phyloP scores from a whole-genome alignment of 106 monocot genomes.

The Apostasia shenzhenica region DNA sequence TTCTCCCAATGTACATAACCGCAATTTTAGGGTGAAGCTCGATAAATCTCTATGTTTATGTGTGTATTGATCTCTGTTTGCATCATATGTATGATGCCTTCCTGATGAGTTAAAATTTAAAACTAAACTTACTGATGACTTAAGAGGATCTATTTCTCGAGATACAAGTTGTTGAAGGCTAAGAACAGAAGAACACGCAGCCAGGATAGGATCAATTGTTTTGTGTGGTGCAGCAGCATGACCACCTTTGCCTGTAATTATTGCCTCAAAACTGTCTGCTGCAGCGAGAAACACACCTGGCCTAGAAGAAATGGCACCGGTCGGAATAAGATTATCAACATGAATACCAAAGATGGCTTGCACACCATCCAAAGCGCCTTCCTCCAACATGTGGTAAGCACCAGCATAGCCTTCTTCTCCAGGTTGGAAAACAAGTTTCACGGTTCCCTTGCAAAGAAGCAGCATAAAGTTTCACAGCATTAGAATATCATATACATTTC shows the following conservation, averaged over 20 bases:
- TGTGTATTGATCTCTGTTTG: too few species aligned
- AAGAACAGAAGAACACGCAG: constrained; percentile 24
- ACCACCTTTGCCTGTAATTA: constrained; percentile 35
- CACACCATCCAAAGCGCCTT: constrained; percentile 35
- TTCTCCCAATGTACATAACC: too few species aligned
- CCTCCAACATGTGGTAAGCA: constrained; percentile 41
- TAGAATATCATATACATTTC: neutral
- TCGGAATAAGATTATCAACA: constrained; percentile 27
- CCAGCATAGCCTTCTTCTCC: constrained; percentile 54
- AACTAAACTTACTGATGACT: constrained; percentile 20
- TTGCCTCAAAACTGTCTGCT: constrained; percentile 25
- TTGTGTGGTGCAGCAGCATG: constrained; percentile 26
- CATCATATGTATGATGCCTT: too few species aligned
- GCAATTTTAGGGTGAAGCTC: too few species aligned
- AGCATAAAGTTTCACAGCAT: neutral
- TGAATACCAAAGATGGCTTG: constrained; percentile 50
- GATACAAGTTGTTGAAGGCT: constrained; percentile 43
- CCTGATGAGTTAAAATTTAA: neutral
- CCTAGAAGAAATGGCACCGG: constrained; percentile 32
- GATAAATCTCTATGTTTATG: too few species aligned
- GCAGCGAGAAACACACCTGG: constrained; percentile 43
- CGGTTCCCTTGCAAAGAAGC: constrained; percentile 27
- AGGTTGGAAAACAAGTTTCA: constrained; percentile 69
- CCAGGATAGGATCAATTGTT: constrained; percentile 28
- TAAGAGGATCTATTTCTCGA: constrained; percentile 44